Evolutionary conservation across 2,329 filamentous ascomycete species (phyloP), one percentile per base, ranked within the genome.

Genomic region (Pseudogymnoascus sp.): DNA sequence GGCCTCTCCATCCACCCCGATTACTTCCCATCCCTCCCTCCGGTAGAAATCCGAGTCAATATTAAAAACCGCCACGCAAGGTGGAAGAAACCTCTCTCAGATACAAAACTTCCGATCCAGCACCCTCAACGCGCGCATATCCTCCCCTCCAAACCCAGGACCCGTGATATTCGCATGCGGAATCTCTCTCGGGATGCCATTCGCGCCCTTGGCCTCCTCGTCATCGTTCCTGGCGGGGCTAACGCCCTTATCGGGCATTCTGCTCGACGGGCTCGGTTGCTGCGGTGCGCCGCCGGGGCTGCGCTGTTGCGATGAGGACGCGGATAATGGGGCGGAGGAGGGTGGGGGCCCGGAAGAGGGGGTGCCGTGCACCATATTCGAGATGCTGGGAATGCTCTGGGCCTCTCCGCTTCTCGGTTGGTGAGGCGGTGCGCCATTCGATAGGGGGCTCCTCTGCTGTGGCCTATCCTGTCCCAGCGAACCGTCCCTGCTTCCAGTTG

Each of bases 81-180:
- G 21, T 25, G 21, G 5, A n/a, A n/a, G 12, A 28, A 40, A 18
- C 4, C 3, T 25, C 21, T 6, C 21, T 67, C 70, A 74, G 63
- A 70, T 69, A 64, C 73, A 77, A 68, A 84, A 84, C 69, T 83
- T 83, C 67, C 81, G 78, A 73, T 91, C 85, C 60, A 91, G 76
- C 71, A 89, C 85, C 66, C 85, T 81, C 53, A 90, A 73, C 1
- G 86, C 87, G 67, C 86, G 79, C 65, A 81, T 82, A 67, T 90
- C 88, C 72, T 90, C 87, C 16, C 81, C 78, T 59, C 83, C 84
- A 50, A 68, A 62, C 16, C 65, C 67, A 4, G 53, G 53, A 1
- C 28, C 28, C 11, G 53, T 82, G 25, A 84, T 74, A 67, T 84
- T 84, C 65, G 83, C 80, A 60, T 78, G 82, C 6, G 81, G 82